Evolutionary conservation across 495 filamentous ascomycete genomes (phyloP).

Genomic region (Rhypophila decipiens): DNA sequence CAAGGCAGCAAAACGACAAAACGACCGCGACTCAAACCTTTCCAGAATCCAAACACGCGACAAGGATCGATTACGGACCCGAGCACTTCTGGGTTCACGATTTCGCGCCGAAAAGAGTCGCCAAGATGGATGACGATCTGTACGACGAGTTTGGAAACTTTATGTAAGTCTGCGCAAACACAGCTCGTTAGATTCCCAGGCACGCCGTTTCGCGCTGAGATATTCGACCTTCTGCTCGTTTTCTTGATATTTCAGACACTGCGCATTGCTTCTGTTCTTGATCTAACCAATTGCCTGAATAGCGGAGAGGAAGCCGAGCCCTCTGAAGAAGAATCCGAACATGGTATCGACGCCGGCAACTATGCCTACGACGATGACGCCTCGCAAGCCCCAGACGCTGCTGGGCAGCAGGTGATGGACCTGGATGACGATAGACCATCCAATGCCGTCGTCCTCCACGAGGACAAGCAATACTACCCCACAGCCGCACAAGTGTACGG

Average conservation of each 20-base stretch:
- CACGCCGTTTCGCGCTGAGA: background rate
- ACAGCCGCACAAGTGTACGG: conserved; percentile 94
- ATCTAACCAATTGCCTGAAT: conserved; percentile 5
- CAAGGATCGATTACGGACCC: too few species aligned
- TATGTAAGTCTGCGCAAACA: conserved; percentile 13
- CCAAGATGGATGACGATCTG: conserved; percentile 31
- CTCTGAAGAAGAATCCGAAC: conserved; percentile 78
- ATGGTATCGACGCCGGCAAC: conserved; percentile 63
- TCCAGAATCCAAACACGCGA: background rate
- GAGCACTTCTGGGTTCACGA: background rate
- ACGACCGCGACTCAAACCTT: background rate
- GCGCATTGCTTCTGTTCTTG: too few species aligned
- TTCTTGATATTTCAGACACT: background rate
- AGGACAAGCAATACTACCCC: conserved; percentile 99
- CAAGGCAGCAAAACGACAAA: background rate
- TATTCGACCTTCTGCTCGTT: background rate
- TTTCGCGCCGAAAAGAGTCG: background rate
- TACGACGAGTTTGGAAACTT: conserved; percentile 36
- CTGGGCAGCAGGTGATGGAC: conserved; percentile 88
- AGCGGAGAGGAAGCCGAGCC: conserved; percentile 72
- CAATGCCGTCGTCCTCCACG: conserved; percentile 92
- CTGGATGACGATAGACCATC: conserved; percentile 92
- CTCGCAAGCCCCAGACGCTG: conserved; percentile 51
- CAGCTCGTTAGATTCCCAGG: background rate
- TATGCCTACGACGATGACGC: conserved; percentile 77